Evolutionary conservation across 345 rosid genomes (phyloP).

Genomic region (Acer yangbiense): DNA sequence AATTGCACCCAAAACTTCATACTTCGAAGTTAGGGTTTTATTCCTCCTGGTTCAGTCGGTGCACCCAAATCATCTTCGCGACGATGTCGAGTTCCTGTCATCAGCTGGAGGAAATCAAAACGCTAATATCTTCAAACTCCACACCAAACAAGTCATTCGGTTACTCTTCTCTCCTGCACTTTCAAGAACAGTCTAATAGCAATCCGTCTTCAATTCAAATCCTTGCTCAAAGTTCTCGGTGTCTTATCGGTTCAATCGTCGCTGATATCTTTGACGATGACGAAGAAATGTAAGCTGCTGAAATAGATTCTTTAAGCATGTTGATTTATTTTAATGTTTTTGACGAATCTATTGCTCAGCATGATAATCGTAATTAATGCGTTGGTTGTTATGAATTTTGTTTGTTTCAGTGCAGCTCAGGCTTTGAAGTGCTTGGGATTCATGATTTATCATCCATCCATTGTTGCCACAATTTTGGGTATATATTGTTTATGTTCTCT

Average conservation of each 20-base stretch:
- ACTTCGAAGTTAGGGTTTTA: neutral
- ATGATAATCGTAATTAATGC: neutral
- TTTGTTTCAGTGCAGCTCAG: conserved; percentile 46
- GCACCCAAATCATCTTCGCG: neutral
- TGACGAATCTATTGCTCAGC: neutral
- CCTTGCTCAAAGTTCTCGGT: conserved; percentile 31
- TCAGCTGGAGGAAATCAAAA: conserved; percentile 40
- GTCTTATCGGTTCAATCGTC: conserved; percentile 25
- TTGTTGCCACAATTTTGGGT: conserved; percentile 45
- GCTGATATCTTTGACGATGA: conserved; percentile 36
- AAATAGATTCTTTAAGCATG: neutral
- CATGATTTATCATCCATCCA: conserved; percentile 51
- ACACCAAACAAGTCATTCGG: conserved; percentile 39
- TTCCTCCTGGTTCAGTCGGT: neutral
- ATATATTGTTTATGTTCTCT: neutral
- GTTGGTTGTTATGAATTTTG: neutral
- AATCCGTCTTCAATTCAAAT: conserved; percentile 32
- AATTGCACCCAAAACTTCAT: conserved; percentile 4
- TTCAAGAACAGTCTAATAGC: conserved; percentile 42
- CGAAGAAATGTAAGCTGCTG: conserved; percentile 44
- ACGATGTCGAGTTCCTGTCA: conserved; percentile 33
- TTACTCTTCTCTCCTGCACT: conserved; percentile 40
- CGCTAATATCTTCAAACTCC: conserved; percentile 31
- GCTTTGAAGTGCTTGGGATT: conserved; percentile 67
- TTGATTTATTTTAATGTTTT: neutral